Base-by-base conservation (phyloP, 2,329 filamentous ascomycete species). In the Bipolaris cookei region DNA sequence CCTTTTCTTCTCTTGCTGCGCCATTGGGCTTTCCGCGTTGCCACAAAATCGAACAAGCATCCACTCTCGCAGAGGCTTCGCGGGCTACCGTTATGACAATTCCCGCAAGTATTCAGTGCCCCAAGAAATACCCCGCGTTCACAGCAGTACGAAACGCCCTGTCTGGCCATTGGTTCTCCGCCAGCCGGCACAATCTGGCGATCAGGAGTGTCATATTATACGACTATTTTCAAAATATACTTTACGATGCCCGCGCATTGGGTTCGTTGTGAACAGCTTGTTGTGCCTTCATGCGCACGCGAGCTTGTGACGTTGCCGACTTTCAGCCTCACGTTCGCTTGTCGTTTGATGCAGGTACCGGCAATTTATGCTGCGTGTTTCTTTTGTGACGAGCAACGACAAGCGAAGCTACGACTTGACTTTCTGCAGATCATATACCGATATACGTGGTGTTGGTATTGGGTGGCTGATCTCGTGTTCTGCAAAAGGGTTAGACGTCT, bases 1-100 rank as follows among this genome's bases (percentile, higher is more conserved):
- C 13, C 13, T 42, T 42, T 38, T 21, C 51, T 58, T 48, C 28
- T 44, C 6, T 46, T 39, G 13, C 21, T 14, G 39, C 41, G 51
- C 34, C 38, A 41, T 50, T 39, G 25, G 28, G 25, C 20, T 8
- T 35, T 30, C 11, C 6, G 23, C 7, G 20, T 51, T 32, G 44
- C 46, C 46, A 44, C 46, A 32, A 4, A 6, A 3, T 42, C 34
- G 38, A 46, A 37, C 41, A 32, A 54, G 14, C 20, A 48, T 32
- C 6, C 21, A 14, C 16, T 8, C 28, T 18, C 46, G 25, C 25
- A 18, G 10, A 35, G 25, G 39, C 46, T 23, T 51, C 32, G 20
- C 14, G 6, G 41, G 32, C 32, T 14, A 32, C 41, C 52, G 21
- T 32, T 51, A 21, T 28, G n/a, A 39, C 6, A 18, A 25, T 18